Evolutionary conservation across 768 basidiomycete genomes (phyloP).

Genomic region (Pleurotus platypus): DNA sequence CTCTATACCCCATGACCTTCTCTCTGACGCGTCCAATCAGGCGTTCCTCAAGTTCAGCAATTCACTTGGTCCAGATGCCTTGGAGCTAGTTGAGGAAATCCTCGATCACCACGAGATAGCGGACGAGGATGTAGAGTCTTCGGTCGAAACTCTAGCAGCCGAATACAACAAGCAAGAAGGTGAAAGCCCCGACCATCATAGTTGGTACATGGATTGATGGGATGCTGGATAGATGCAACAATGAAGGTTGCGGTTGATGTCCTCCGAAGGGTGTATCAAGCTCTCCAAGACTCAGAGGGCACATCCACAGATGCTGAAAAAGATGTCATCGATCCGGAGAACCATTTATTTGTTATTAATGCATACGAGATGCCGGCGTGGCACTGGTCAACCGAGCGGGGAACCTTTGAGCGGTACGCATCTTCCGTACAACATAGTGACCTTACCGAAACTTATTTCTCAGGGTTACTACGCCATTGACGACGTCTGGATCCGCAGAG

Average conservation of each 20-base stretch:
- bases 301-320: constrained; percentile 38
- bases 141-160: constrained; percentile 76
- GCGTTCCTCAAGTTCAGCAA: constrained; percentile 88
- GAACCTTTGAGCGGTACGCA: constrained; percentile 82
- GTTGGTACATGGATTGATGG: neutral
- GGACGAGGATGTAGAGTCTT: constrained; percentile 66
- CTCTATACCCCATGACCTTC: neutral
- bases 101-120: constrained; percentile 68
- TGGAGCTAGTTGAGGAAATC: constrained; percentile 69
- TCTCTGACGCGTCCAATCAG: constrained; percentile 28
- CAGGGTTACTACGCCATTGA: constrained; percentile 53
- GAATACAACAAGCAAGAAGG: constrained; percentile 92
- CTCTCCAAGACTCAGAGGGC: constrained; percentile 64
- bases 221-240: constrained; percentile 52
- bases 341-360: constrained; percentile 79
- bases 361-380: constrained; percentile 96
- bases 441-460: constrained; percentile 5
- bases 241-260: constrained; percentile 78
- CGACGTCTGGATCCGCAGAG: constrained; percentile 81
- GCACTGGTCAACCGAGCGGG: constrained; percentile 84
- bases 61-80: constrained; percentile 76
- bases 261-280: constrained; percentile 70
- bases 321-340: constrained; percentile 73
- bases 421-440: neutral
- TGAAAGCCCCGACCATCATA: constrained; percentile 15